phyloP scores from a whole-genome alignment of 2,329 filamentous ascomycete genomes.

The Pseudogymnoascus sp. region DNA sequence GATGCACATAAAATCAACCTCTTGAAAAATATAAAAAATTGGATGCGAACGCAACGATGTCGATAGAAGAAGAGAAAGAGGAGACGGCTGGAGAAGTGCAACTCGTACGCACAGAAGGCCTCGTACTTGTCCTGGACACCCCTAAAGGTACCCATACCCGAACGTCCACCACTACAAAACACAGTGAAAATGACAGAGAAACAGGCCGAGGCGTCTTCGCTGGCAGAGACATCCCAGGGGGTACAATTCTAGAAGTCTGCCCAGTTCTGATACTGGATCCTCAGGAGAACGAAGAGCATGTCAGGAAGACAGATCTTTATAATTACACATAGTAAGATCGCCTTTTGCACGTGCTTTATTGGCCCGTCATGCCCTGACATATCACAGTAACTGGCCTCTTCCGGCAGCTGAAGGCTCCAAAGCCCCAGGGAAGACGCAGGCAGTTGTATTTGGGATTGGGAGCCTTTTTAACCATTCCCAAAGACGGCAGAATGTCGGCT shows the following conservation, averaged over 20 bases:
- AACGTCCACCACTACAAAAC: neutral
- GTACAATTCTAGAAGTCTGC: slow-evolving; percentile 42
- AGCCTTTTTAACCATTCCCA: slow-evolving; percentile 51
- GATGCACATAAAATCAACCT: neutral
- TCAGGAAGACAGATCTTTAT: slow-evolving; percentile 41
- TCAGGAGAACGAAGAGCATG: slow-evolving; percentile 39
- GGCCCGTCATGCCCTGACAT: slow-evolving; percentile 8
- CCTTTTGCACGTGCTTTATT: neutral
- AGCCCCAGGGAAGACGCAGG: slow-evolving; percentile 34
- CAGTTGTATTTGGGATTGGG: slow-evolving; percentile 45
- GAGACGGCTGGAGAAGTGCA: slow-evolving; percentile 20
- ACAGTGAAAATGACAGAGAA: slow-evolving; percentile 5
- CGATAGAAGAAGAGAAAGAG: slow-evolving; percentile 9
- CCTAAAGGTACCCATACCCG: slow-evolving; percentile 37
- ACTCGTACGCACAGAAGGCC: slow-evolving; percentile 33
- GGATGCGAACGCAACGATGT: slow-evolving; percentile 5
- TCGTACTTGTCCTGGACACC: slow-evolving; percentile 39
- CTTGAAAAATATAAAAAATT: neutral
- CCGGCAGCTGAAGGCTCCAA: slow-evolving; percentile 19
- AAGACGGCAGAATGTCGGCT: slow-evolving; percentile 44
- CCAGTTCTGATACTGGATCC: slow-evolving; percentile 42
- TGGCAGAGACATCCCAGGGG: slow-evolving; percentile 35
- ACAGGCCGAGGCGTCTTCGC: slow-evolving; percentile 47
- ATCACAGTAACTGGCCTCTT: slow-evolving; percentile 28
- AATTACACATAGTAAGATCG: slow-evolving; percentile 46